A percentile compares a stretch with the other conserved stretches of the same genome.
Conservation (phyloP, 257 asterid genomes). For the Vinca minor region DNA sequence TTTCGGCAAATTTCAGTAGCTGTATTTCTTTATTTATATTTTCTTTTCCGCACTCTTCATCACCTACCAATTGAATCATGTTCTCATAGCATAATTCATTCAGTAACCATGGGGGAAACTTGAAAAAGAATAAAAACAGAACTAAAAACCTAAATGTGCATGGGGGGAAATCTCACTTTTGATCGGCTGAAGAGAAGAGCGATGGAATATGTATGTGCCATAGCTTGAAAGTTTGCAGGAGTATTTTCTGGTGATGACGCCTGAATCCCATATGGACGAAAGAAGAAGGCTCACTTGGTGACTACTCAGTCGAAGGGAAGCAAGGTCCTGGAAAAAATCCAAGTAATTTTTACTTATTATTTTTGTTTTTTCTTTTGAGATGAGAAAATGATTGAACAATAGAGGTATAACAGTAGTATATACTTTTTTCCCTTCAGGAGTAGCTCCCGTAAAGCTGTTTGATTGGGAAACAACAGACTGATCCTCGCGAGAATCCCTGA, state of each 20-base stretch:
- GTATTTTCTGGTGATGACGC: slow-evolving; percentile 33
- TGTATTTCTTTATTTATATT: no score
- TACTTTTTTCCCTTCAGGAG: slow-evolving; percentile 24
- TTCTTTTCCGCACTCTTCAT: not conserved
- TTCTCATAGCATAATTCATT: not conserved
- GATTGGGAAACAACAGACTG: slow-evolving; percentile 21
- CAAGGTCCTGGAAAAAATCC: slow-evolving; percentile 25
- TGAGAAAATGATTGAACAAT: no score
- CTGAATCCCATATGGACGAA: slow-evolving; percentile 46
- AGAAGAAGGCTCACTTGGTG: slow-evolving; percentile 47
- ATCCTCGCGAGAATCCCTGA: slow-evolving; percentile 16
- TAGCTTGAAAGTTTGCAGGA: slow-evolving; percentile 39
- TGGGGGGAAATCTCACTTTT: slow-evolving; percentile 25
- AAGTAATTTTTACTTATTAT: no score
- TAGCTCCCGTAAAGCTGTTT: slow-evolving; percentile 22
- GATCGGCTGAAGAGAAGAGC: slow-evolving; percentile 38
- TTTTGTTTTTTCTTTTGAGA: no score
- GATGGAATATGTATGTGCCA: slow-evolving; percentile 42
- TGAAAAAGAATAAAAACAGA: not conserved
- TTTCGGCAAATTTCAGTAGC: not conserved
- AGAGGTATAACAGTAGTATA: slow-evolving; percentile 1
- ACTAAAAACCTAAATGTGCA: not conserved
- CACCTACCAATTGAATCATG: not conserved
- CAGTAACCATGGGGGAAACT: not conserved
- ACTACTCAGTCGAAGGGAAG: slow-evolving; percentile 40